phyloP scores from a whole-genome alignment of 768 basidiomycete genomes.

The Kwoniella sp. region DNA sequence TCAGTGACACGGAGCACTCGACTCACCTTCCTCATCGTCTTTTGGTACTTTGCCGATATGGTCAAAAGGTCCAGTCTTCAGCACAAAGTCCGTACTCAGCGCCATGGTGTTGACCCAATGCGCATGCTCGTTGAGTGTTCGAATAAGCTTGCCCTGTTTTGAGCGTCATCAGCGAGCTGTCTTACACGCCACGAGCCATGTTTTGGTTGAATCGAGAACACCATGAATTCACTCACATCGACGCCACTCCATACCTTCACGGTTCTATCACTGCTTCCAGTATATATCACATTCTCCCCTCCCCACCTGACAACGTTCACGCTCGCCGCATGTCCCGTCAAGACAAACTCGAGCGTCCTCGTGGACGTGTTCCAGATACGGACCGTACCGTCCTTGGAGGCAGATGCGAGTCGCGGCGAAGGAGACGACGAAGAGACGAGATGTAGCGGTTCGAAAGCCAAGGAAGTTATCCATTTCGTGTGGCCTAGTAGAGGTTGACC shows the following conservation, averaged over 20 bases:
- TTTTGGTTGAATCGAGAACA: not conserved
- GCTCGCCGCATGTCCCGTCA: constrained; percentile 90
- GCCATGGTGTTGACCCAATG: constrained; percentile 99
- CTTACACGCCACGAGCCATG: too few species aligned
- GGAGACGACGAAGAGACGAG: constrained; percentile 63
- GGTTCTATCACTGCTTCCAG: constrained; percentile 90
- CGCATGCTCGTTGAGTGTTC: constrained; percentile 89
- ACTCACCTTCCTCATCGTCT: constrained; percentile 78
- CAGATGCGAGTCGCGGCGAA: constrained; percentile 83
- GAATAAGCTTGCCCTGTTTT: constrained; percentile 73
- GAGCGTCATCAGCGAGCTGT: not conserved
- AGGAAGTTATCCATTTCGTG: constrained; percentile 91
- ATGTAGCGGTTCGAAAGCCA: constrained; percentile 96
- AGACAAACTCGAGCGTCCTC: constrained; percentile 73
- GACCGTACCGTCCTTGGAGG: constrained; percentile 94
- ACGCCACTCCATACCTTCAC: constrained; percentile 93
- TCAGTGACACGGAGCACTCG: not conserved
- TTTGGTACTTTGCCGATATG: constrained; percentile 76
- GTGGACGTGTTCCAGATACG: constrained; percentile 85
- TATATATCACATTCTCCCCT: constrained; percentile 86
- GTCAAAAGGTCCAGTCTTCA: constrained; percentile 93
- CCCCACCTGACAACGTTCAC: constrained; percentile 98
- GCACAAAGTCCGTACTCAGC: constrained; percentile 89
- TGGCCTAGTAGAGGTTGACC: constrained; percentile 91
- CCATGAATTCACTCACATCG: constrained; percentile 60